Evolutionary conservation across 1,284 basidiomycete species (phyloP), one percentile per base, ranked within the genome.

Genomic region (Malassezia furfur): DNA sequence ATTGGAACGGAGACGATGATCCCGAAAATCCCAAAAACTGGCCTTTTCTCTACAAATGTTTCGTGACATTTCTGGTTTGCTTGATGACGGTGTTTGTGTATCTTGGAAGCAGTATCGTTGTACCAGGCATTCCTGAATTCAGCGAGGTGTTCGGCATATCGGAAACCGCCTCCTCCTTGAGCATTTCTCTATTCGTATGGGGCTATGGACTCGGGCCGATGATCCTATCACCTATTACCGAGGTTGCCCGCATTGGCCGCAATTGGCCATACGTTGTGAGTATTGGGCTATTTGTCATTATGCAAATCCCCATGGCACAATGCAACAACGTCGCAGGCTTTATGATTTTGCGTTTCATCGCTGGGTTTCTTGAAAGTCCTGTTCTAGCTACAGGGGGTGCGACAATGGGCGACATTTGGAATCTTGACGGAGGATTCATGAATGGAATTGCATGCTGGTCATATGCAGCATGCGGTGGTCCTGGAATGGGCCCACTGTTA

Each of bases 11-110:
- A n/a, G 50, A 60, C 8, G 50, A 66, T 8, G 76, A 76, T 47
- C 67, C 68, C 1, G 67, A 63, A 14, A 69, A 67, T 43, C 76
- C 76, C 5, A 58, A 60, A 25, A 76, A 75, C 56, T 76, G 74
- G 74, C 50, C 62, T 1, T 40, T 44, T 2, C 34, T 43, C 4
- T 63, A 71, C 57, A 74, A 75, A 31, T 25, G 50, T 25, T 72
- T 72, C 8, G 65, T 76, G 52, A 69, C 63, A 9, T 48, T 44
- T 30, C 50, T 70, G 14, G 61, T 77, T 36, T 66, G 63, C 37
- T 50, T 74, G 15, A 61, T 76, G 39, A 69, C 74, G 7, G 74
- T 81, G 31, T 81, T 82, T 61, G 77, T 80, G 3, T 84, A 45
- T 17, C 21, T 45, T 11, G 43, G 43, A 28, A 45, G 43, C 43